These are phyloP conservation scores for Amanita thiersii DNA, from an alignment of 768 basidiomycete species.

Conservation along the genomic window DNA sequence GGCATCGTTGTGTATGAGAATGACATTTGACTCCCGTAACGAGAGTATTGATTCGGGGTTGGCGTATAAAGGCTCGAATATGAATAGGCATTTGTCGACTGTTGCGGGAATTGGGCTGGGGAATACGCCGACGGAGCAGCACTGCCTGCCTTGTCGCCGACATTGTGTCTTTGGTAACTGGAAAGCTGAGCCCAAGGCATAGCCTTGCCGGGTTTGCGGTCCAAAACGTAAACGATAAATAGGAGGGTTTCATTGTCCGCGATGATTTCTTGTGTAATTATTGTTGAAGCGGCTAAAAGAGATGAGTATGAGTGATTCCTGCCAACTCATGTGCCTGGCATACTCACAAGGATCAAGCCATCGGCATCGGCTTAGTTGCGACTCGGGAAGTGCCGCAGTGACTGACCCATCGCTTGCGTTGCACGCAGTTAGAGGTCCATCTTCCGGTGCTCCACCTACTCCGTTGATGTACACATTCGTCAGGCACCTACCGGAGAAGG, in stretches of 20 bases:
- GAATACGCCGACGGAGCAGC: conserved; percentile 1
- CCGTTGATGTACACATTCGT: conserved; percentile 51
- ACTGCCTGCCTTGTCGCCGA: conserved; percentile 19
- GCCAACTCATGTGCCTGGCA: conserved; percentile 6
- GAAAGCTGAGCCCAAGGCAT: conserved; percentile 57
- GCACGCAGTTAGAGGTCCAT: conserved; percentile 40
- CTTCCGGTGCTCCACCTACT: conserved; percentile 45
- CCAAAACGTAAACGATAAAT: conserved; percentile 60
- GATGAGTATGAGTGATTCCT: conserved; percentile 15
- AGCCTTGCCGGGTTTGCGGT: conserved; percentile 40
- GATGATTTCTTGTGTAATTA: conserved; percentile 62
- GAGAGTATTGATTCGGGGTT: conserved; percentile 12
- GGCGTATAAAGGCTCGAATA: not conserved
- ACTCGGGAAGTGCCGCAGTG: conserved; percentile 58
- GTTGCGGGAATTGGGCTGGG: not conserved
- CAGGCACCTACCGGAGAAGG: conserved; percentile 48
- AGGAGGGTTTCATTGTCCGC: conserved; percentile 58
- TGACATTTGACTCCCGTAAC: conserved; percentile 27
- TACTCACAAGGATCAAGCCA: conserved; percentile 64
- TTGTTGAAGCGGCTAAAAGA: conserved; percentile 40
- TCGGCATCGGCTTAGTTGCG: conserved; percentile 53
- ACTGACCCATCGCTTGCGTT: conserved; percentile 40
- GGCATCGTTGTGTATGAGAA: conserved; percentile 36
- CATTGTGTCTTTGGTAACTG: conserved; percentile 34
- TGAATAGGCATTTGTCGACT: not conserved